Base-by-base conservation (phyloP, 176 grass and related monocot species). In the Carex parvula region DNA sequence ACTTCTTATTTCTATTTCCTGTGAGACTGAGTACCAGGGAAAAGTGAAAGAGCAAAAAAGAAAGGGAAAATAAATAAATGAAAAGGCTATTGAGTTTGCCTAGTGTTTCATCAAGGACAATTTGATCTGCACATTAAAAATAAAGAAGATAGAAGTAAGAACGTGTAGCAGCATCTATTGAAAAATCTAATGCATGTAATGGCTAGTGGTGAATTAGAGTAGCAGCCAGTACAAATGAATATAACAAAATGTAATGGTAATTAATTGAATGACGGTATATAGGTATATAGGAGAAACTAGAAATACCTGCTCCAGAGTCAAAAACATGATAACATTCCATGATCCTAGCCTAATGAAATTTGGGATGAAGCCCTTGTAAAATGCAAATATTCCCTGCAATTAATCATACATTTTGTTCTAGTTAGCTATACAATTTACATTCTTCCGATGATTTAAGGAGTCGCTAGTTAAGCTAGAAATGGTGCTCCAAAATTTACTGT, bases 281-380 rank as follows among this genome's bases (percentile, higher is more conserved):
- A 62, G 55, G 3, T 42, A 74, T 41, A 84, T 7, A 29, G 35
- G 44, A 46, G 68, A 74, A 58, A 48, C 4, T 17, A 56, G 57
- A 70, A 55, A 79, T 92, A 97, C 94, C 94, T 97, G 94, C 81
- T 97, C 94, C 60, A 97, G 44, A 78, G 86, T 90, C 75, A 97
- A 89, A 85, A 97, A 97, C 94, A 97, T 97, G 88, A 94, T 97
- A 84, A 94, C 94, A 85, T 94, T 97, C 94, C 94, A 97, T 65
- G 92, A 94, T 44, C 94, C 94, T 63, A 97, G 81, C 29, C 94
- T 85, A 70, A 89, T 91, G 61, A 97, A 91, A 83, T 97, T 97
- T 83, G 94, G 90, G 59, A 94, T 16, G 77, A 97, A 97, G 6
- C 94, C 94, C 84, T 88, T 97, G 56, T 97, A 97, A 64, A 97